phyloP scores from a whole-genome alignment of 306 rosid genomes.

The Vachellia collinsii region DNA sequence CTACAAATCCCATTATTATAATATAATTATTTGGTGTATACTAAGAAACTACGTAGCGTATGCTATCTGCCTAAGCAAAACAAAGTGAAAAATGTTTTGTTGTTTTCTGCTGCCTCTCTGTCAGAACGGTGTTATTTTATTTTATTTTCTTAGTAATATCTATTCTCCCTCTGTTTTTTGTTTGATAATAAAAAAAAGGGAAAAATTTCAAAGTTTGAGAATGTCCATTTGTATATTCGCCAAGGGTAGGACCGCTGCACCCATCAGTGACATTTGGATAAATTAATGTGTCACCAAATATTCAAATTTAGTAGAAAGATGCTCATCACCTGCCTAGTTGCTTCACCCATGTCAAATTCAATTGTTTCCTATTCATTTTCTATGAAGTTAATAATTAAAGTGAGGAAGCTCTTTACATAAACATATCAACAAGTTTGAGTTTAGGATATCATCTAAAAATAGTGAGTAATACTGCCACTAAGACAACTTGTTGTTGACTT shows the following conservation, averaged over 20 bases:
- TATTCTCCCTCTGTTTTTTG: neutral
- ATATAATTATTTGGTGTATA: slow-evolving; percentile 5
- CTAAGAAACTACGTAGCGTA: slow-evolving; percentile 23
- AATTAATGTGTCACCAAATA: neutral
- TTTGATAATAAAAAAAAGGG: neutral
- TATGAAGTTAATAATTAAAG: no score
- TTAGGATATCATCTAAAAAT: no score
- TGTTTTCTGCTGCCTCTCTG: slow-evolving; percentile 11
- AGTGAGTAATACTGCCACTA: no score
- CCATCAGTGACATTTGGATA: slow-evolving; percentile 9
- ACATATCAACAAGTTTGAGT: no score
- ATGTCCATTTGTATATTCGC: neutral
- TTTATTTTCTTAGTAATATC: neutral
- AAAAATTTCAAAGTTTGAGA: neutral
- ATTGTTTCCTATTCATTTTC: neutral
- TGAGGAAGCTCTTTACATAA: neutral
- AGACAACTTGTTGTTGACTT: no score
- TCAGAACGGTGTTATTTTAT: neutral
- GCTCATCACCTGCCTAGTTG: slow-evolving; percentile 1
- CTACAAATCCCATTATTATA: slow-evolving; percentile 1
- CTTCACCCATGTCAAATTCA: slow-evolving; percentile 5
- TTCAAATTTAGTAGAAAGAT: neutral
- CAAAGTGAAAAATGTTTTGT: slow-evolving; percentile 12
- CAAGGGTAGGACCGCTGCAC: neutral
- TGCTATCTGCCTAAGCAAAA: slow-evolving; percentile 23